These are phyloP conservation scores for Dissophora ornata DNA, from an alignment of 192 early-diverging fungal species.

Conservation along the genomic window DNA sequence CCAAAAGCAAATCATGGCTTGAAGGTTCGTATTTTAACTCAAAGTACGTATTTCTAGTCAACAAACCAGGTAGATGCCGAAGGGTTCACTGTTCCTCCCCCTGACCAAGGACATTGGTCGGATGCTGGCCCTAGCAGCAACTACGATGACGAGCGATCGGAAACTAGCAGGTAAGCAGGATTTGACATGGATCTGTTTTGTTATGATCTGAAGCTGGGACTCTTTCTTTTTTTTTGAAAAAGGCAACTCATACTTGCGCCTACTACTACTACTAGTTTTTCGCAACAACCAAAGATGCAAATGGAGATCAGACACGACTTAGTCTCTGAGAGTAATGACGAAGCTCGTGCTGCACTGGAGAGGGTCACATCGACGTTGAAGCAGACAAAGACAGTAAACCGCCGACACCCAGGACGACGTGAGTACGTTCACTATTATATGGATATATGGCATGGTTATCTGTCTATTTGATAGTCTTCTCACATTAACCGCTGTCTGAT, in stretches of 20 bases:
- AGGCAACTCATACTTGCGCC: too few relatives aligned
- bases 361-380: constrained; percentile 44
- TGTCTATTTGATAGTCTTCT: too few relatives aligned
- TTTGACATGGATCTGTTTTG: background rate
- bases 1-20: too few relatives aligned
- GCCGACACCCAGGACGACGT: constrained; percentile 43
- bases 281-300: constrained; percentile 45
- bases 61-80: constrained; percentile 58
- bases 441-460: too few relatives aligned
- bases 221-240: too few relatives aligned
- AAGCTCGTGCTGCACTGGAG: constrained; percentile 47
- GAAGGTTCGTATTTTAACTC: too few relatives aligned
- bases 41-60: background rate
- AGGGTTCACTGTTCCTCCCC: constrained; percentile 64
- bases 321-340: constrained; percentile 41
- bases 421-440: constrained; percentile 37
- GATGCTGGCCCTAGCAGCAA: constrained; percentile 29
- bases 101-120: constrained; percentile 57
- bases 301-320: constrained; percentile 43
- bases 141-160: constrained; percentile 56
- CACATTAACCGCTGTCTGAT: background rate
- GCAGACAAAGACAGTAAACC: constrained; percentile 37
- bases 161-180: constrained; percentile 49
- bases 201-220: too few relatives aligned
- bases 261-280: too few relatives aligned